Base-by-base conservation (phyloP, 208 protist genomes). In the Willaertia magna region DNA sequence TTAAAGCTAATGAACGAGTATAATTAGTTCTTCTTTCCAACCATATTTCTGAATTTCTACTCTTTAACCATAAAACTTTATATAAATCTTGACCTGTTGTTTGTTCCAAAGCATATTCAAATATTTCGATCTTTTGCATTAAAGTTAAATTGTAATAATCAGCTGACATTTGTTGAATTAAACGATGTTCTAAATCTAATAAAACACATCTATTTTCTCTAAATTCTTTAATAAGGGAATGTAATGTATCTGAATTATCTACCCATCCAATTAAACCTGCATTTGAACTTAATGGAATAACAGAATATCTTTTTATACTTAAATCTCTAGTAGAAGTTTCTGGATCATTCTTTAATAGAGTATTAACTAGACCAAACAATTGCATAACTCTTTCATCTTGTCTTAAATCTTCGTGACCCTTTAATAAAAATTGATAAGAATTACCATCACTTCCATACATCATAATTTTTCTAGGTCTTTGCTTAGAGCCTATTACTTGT, bases 371-470 rank as follows among this genome's bases (percentile, higher is more conserved):
- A 20, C 85, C 51, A 4, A 93, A 81, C 26, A 93, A 85, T 86
- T 93, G 92, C 91, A 92, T 92, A 20, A 92, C 82, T 47, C 92
- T 79, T 88, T 93, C 90, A 87, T 94, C 92, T 2, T 92, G 82
- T 44, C 88, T 86, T 51, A 94, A 79, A 75, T 94, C 92, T 81
- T 94, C 92, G 26, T 74, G 47, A 20, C 92, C 92, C 59, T 94
- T 94, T 74, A 93, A 86, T 47, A 94, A 86, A 52, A 86, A 93
- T 4, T 4, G 55, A 83, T 92, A 91, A 40, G 11, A 0, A 20
- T 43, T n/a, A 1, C 91, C 92, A 84, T 94, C 89, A 4, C 48
- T 84, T 18, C 90, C 91, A 39, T 39, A 40, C 16, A 94, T 39
- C n/a, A 1, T 7, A 6, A 94, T 1, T 85, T 90, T 91, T 67